Evolutionary conservation across 306 rosid genomes (phyloP).

Genomic region (Medicago lupulina): DNA sequence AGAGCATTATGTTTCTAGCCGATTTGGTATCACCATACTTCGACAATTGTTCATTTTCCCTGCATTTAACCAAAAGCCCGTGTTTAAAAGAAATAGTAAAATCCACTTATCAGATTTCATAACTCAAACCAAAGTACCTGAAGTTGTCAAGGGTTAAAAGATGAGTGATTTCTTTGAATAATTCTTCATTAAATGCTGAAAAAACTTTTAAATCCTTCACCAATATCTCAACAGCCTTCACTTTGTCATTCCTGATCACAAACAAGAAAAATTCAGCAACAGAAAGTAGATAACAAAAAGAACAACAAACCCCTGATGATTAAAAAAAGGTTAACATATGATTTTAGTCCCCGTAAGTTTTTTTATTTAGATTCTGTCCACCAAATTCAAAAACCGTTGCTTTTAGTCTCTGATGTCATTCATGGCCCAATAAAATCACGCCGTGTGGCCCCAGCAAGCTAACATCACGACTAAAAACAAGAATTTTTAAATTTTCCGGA

Average conservation of each 20-base stretch:
- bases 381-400: no score
- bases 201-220: slow-evolving; percentile 71
- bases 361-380: no score
- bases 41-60: slow-evolving; percentile 84
- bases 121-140: slow-evolving; percentile 58
- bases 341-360: no score
- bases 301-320: not conserved
- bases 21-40: slow-evolving; percentile 75
- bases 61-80: slow-evolving; percentile 44
- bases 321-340: not conserved
- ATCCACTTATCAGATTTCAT: not conserved
- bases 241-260: slow-evolving; percentile 57
- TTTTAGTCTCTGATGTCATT: no score
- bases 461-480: no score
- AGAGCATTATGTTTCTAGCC: slow-evolving; percentile 71
- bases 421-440: no score
- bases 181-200: slow-evolving; percentile 67
- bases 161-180: slow-evolving; percentile 80
- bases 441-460: no score
- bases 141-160: slow-evolving; percentile 77
- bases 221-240: slow-evolving; percentile 74
- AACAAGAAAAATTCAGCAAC: slow-evolving; percentile 22
- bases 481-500: no score
- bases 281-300: not conserved
- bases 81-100: not conserved